Evolutionary conservation across 192 early-diverging fungal genomes (phyloP).

Genomic region (Chytriomyces sp.): DNA sequence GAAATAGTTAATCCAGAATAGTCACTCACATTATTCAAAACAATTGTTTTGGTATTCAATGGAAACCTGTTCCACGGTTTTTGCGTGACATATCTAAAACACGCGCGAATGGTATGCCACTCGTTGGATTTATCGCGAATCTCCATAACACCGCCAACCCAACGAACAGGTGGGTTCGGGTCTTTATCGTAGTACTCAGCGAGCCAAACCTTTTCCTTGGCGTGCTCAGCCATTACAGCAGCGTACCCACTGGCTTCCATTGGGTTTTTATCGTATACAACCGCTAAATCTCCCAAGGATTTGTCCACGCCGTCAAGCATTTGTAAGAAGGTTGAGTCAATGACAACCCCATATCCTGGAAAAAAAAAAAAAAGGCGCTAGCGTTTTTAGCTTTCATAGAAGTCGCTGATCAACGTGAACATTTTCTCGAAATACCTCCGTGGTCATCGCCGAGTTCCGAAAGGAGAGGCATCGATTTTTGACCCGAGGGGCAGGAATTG

Average conservation of each 20-base stretch:
- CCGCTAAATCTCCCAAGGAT: constrained; percentile 72
- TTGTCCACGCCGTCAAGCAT: constrained; percentile 66
- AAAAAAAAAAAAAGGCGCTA: constrained; percentile 18
- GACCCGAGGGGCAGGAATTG: constrained; percentile 87
- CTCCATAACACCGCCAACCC: constrained; percentile 74
- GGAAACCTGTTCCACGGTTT: constrained; percentile 89
- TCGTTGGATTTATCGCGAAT: constrained; percentile 67
- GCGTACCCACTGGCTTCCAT: constrained; percentile 89
- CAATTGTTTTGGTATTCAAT: constrained; percentile 72
- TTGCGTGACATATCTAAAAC: constrained; percentile 87
- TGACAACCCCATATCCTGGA: constrained; percentile 74
- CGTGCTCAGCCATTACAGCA: constrained; percentile 75
- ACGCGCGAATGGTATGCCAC: constrained; percentile 83
- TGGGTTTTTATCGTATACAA: constrained; percentile 84
- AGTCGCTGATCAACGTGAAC: background rate
- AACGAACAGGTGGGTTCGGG: constrained; percentile 76
- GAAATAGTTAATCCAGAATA: background rate
- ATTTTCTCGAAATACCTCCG: constrained; percentile 41
- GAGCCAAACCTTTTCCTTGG: constrained; percentile 77
- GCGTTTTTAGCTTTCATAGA: background rate
- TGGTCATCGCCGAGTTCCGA: constrained; percentile 72
- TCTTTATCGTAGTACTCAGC: constrained; percentile 76
- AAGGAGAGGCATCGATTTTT: constrained; percentile 88
- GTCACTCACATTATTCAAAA: constrained; percentile 67
- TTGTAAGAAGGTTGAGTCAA: constrained; percentile 76